Base-by-base conservation (phyloP, 2,329 filamentous ascomycete species). In the Clonostachys solani region DNA sequence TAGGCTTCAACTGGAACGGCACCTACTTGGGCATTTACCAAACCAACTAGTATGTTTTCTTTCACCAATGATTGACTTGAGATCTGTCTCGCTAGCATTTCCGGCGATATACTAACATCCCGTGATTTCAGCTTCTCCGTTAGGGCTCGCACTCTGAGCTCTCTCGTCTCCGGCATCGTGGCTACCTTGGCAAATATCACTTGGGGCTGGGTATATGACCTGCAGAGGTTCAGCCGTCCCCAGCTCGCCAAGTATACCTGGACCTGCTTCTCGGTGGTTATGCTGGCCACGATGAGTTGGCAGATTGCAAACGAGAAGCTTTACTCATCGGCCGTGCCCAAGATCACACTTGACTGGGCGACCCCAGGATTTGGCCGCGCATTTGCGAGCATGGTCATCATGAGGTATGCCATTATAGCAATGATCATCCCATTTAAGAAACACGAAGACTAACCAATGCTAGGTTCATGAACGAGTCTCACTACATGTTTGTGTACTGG, bases 21-120 rank as follows among this genome's bases (percentile, higher is more conserved):
- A 75, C 73, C 0, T 78, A 79, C 23, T 61, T 75, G 18, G 72
- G 74, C 7, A 77, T 76, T 16, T 79, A 78, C 53, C 63, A 78
- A 15, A 72, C 74, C 10, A 72, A 67, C 23, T 78, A 78, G 46
- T 48, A 41, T 23, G 46, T 47, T 42, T 18, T 19, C 8, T 33
- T 19, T 19, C 16, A 15, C 19, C 41, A 29, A 29, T 29, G 10
- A 29, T 38, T n/a, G 12, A 38, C 36, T 5, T 38, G 8, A 38
- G 7, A 23, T 23, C 23, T 2, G 23, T 23, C 23, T 23, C 6
- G 23, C 7, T 17, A n/a, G 1, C n/a, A 9, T 40, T 40, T 40
- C 37, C 4, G 12, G 37, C 17, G 8, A 40, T 29, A 29, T 29
- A 4, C 36, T 38, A 18, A 38, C 36, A n/a, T 12, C 36, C 12